Evolutionary conservation across 164 flowering plant genomes (phyloP), one percentile per base, ranked within the genome.

Genomic region (Taxillus chinensis): DNA sequence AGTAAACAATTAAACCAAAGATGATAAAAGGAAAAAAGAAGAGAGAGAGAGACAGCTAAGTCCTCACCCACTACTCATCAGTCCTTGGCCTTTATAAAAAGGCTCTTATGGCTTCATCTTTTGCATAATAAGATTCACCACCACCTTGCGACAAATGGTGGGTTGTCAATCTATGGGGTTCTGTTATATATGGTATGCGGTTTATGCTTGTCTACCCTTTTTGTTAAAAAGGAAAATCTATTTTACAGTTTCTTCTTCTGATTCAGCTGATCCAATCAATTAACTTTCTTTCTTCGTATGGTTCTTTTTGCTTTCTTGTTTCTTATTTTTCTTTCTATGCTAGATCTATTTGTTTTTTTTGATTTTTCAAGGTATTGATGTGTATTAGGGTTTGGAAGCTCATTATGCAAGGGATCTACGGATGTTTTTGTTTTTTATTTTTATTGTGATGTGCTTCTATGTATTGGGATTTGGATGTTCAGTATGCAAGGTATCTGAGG

Each of bases 401-500:
- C 8, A 43, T 0, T 6, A 9, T 6, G 46, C 46, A 3, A 48
- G 7, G 51, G 51, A 27, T 27, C 27, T 27, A 27, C 27, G 27
- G 27, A 27, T 27, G 27, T 27, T 27, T 27, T 27, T 27, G 27
- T 27, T 27, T 27, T 48, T 7, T 48, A 5, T 48, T 3, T 48
- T 11, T 11, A 11, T 7, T 6, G 8, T 43, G 46, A 9, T 43
- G 46, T 6, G 46, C 46, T 6, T 43, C 10, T 43, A 9, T 0
- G 51, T 48, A 8, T 41, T 62, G 45, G 59, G 77, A 71, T 45
- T 67, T 62, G n/a, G n/a, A 60, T 70, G 52, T 2, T 27, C 27
- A 27, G 27, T 27, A 27, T 27, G 27, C 27, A 27, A 27, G 27
- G 27, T 27, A 27, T 27, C 27, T 27, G 80, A 74, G 66, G 84